Percentiles rank a stretch among this genome's conserved stretches.
phyloP scores from a whole-genome alignment of 257 asterid species.

The Agastache rugosa region DNA sequence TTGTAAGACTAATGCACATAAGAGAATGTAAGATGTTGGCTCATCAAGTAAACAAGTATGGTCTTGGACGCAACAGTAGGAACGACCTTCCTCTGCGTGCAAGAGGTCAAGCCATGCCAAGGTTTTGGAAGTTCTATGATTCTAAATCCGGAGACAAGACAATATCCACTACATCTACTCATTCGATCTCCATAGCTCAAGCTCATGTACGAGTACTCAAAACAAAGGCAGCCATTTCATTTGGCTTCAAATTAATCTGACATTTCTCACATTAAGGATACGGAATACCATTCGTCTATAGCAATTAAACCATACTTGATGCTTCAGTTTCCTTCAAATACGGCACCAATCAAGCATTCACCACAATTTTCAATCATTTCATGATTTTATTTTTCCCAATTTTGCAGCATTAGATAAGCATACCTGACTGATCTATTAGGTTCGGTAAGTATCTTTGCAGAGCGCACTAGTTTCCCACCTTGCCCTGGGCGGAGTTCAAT shows the following conservation, averaged over 20 bases:
- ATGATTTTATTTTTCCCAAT: neutral
- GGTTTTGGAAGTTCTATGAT: neutral
- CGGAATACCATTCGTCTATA: too few relatives aligned
- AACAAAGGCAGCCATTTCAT: neutral
- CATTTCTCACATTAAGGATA: neutral
- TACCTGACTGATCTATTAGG: conserved; percentile 69
- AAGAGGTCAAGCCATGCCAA: neutral
- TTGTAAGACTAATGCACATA: neutral
- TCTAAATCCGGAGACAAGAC: neutral
- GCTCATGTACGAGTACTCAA: neutral
- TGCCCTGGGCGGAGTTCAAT: conserved; percentile 93
- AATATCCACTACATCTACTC: neutral
- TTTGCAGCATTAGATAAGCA: neutral
- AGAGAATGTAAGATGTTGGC: neutral
- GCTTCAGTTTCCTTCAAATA: neutral
- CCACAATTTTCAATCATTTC: conserved; percentile 3
- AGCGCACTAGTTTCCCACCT: conserved; percentile 78
- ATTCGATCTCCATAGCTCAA: neutral
- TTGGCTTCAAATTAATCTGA: neutral
- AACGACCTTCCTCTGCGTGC: neutral
- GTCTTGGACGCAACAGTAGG: too few relatives aligned
- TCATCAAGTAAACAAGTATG: neutral
- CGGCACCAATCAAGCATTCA: neutral
- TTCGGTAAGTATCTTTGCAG: conserved; percentile 79
- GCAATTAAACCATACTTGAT: neutral